Conservation (phyloP, 139 green algal genomes). For the Ostreobium quekettii region DNA sequence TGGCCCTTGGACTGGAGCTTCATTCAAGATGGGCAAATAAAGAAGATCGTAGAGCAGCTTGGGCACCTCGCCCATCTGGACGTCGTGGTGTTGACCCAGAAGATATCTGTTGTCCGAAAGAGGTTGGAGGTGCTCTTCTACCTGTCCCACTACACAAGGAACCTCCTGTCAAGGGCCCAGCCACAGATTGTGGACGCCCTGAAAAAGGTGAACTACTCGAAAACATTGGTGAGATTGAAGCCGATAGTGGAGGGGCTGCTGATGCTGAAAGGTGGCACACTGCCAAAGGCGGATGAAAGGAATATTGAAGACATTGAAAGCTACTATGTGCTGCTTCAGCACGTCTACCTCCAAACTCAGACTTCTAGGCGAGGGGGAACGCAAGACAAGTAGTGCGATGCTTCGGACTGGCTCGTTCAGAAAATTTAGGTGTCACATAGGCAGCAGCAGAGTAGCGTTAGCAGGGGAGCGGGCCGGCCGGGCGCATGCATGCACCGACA, state of each 20-base stretch:
- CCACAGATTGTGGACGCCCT: neutral
- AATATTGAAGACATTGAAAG: constrained; percentile 3
- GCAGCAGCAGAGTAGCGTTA: too few relatives aligned
- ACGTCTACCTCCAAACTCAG: too few relatives aligned
- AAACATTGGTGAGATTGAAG: too few relatives aligned
- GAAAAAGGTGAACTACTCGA: too few relatives aligned
- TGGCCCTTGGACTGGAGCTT: neutral
- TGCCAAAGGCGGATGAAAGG: neutral
- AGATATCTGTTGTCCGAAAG: neutral
- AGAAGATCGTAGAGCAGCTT: neutral
- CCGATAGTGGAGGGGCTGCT: neutral
- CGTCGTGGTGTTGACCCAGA: neutral
- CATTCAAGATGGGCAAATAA: neutral
- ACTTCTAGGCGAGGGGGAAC: too few relatives aligned
- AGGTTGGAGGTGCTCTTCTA: neutral
- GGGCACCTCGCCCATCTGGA: neutral
- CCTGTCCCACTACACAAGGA: neutral
- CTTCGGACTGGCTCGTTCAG: too few relatives aligned
- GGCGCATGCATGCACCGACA: too few relatives aligned
- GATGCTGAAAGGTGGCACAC: neutral
- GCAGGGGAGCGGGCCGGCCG: too few relatives aligned
- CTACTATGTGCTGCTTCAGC: neutral
- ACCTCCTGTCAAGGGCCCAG: neutral
- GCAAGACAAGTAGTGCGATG: too few relatives aligned
- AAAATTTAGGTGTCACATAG: too few relatives aligned